Percentiles rank a stretch among this genome's conserved stretches.
These are phyloP conservation scores for Phaeomoniella chlamydospora DNA, from an alignment of 2,329 filamentous ascomycete species.

Conservation along the genomic window DNA sequence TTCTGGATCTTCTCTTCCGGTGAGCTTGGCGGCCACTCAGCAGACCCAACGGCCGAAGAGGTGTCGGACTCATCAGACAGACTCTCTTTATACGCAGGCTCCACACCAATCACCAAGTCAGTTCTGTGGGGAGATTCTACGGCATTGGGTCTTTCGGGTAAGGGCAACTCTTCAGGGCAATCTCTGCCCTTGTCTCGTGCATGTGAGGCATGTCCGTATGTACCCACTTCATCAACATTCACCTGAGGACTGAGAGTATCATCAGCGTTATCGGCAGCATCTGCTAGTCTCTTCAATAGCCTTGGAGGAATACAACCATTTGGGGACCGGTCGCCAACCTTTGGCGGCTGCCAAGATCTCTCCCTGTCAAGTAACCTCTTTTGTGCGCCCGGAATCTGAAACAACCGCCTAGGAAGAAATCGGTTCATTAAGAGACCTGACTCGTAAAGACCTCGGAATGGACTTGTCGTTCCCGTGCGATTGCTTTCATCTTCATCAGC, in stretches of 20 bases:
- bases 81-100: background rate
- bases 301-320: slow-evolving; percentile 6
- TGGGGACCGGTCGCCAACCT: slow-evolving; percentile 6
- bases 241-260: too few relatives aligned
- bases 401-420: slow-evolving; percentile 5
- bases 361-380: slow-evolving; percentile 7
- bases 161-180: too few relatives aligned
- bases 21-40: slow-evolving; percentile 1
- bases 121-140: too few relatives aligned
- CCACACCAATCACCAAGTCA: background rate
- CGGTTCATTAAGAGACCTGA: too few relatives aligned
- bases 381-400: slow-evolving; percentile 5
- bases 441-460: too few relatives aligned
- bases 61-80: background rate
- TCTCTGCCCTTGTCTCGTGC: too few relatives aligned
- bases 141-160: too few relatives aligned
- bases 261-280: too few relatives aligned
- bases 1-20: background rate
- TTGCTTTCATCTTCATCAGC: too few relatives aligned
- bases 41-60: background rate
- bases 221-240: too few relatives aligned
- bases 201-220: too few relatives aligned
- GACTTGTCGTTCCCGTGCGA: too few relatives aligned
- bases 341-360: slow-evolving; percentile 12
- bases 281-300: slow-evolving; percentile 3